Evolutionary conservation across 345 rosid species (phyloP).

Genomic region (Murraya paniculata): DNA sequence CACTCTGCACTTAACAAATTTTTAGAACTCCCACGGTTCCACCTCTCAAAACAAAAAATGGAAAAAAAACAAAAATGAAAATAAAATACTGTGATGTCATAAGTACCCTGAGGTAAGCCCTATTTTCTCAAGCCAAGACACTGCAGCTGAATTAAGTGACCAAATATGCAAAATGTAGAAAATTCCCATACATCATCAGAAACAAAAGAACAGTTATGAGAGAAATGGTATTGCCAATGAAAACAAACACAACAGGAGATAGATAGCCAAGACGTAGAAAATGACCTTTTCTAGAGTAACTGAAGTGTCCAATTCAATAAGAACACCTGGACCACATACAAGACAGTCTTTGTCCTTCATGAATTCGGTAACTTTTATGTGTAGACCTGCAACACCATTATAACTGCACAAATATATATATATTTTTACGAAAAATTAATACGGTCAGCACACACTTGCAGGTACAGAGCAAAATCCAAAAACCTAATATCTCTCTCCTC

Average conservation of each 20-base stretch:
- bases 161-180: not conserved
- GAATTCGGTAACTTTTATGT: constrained; percentile 78
- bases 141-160: not conserved
- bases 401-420: constrained; percentile 42
- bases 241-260: not conserved
- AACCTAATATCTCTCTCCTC: not conserved
- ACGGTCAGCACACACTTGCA: not conserved
- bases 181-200: not conserved
- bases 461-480: not conserved
- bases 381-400: constrained; percentile 90
- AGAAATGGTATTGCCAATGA: not conserved
- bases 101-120: not conserved
- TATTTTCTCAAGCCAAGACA: not conserved
- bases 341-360: constrained; percentile 84
- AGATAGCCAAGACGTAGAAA: constrained; percentile 13
- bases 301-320: constrained; percentile 69
- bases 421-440: not conserved
- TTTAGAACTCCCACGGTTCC: not conserved
- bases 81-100: no score
- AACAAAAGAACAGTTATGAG: not conserved
- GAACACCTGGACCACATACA: constrained; percentile 95
- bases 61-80: no score
- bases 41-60: no score
- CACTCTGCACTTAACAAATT: not conserved
- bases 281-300: constrained; percentile 76